Evolutionary conservation across 345 rosid species (phyloP), one percentile per base, ranked within the genome.

Genomic region (Geranium rotundifolium): DNA sequence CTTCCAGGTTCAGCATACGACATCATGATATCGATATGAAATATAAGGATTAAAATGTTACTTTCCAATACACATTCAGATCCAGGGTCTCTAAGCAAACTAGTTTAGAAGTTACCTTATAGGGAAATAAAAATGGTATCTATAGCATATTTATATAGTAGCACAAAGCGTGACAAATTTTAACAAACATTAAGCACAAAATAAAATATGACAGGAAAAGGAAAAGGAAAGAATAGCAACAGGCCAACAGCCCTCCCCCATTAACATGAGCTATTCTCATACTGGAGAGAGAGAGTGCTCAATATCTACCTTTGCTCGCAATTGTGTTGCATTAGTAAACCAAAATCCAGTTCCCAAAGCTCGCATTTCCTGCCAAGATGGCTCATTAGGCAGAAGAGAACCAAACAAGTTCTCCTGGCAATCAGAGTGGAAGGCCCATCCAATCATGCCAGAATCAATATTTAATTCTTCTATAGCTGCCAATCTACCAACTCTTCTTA

Each of bases 381-480:
- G 79, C 68, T 89, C 96, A 76, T 68, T 77, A 31, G 91, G 81
- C 56, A 91, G 82, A 75, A 85, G 63, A 67, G 85, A 78, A 63
- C 61, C 69, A 65, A 84, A 71, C 67, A 91, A 74, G 71, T 71
- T 79, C 77, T 91, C 98, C 74, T 84, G 95, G 73, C 89, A 88
- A 65, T 86, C 98, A 66, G 96, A 91, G 69, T 88, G 98, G 79
- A 85, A 91, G 66, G 95, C 96, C 95, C 96, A 91, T 66, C 73
- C 82, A 67, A 86, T 81, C 73, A 77, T 72, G 74, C 80, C 76
- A 63, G 88, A 75, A 73, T 86, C 90, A 73, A 80, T 73, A 67
- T 65, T 79, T 74, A 88, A 66, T 66, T 86, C 91, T 66, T 82
- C 90, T 65, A 67, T 17, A 64, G 89, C 75, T 57, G 91, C 77